A percentile compares a stretch with the other conserved stretches of the same genome.
These are phyloP conservation scores for Strobilomyces dryophilus DNA, from an alignment of 768 basidiomycete species.

Conservation along the genomic window DNA sequence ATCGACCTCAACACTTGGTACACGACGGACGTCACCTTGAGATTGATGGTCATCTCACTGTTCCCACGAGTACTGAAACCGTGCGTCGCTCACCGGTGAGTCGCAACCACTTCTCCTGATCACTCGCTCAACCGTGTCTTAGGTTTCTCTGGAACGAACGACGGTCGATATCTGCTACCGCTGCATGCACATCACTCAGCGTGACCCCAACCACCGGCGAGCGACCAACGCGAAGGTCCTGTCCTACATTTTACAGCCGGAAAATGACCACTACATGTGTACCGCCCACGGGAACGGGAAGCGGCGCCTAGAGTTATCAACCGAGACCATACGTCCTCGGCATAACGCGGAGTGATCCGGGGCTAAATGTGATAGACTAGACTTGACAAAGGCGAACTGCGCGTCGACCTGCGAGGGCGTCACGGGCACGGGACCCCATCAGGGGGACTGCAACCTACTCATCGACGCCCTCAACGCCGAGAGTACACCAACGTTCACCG, in stretches of 20 bases:
- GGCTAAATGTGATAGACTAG: neutral
- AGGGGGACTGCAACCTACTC: slow-evolving; percentile 3
- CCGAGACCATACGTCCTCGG: neutral
- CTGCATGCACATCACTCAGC: too few species aligned
- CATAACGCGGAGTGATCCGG: neutral
- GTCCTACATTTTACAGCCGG: slow-evolving; percentile 23
- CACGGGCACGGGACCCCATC: slow-evolving; percentile 4
- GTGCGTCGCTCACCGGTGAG: slow-evolving; percentile 12
- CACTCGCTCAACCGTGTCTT: neutral
- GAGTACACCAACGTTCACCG: neutral
- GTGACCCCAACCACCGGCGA: too few species aligned
- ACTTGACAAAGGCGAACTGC: neutral
- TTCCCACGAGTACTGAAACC: neutral
- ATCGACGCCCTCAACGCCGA: neutral
- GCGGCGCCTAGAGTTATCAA: neutral
- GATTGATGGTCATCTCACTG: neutral
- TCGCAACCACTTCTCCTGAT: too few species aligned
- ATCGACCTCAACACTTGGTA: slow-evolving; percentile 29
- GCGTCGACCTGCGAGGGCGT: neutral
- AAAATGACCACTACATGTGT: slow-evolving; percentile 43
- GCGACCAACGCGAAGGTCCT: too few species aligned
- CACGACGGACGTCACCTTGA: slow-evolving; percentile 23
- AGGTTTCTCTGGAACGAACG: slow-evolving; percentile 54
- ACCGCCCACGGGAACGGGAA: too few species aligned
- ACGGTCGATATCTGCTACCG: slow-evolving; percentile 32